phyloP scores from a whole-genome alignment of 2,329 filamentous ascomycete species.

The Diplodia mutila region DNA sequence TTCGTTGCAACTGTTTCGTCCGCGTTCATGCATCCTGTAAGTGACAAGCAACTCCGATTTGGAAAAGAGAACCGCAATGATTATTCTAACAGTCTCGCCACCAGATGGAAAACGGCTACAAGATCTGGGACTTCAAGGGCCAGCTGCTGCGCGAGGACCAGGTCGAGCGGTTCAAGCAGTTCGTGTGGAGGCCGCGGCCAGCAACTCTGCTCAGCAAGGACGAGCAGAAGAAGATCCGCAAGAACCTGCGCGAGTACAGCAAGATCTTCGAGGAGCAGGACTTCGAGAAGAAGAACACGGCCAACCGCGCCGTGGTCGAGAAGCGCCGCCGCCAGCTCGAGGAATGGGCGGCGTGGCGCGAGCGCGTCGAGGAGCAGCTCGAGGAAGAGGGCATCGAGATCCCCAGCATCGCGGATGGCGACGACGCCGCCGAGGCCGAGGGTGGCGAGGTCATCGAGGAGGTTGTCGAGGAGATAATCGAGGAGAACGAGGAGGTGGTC shows the following conservation, averaged over 20 bases:
- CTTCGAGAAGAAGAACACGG: slow-evolving; percentile 87
- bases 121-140: slow-evolving; percentile 96
- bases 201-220: slow-evolving; percentile 91
- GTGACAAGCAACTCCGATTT: slow-evolving; percentile 40
- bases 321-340: slow-evolving; percentile 77
- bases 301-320: slow-evolving; percentile 92
- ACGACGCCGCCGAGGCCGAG: slow-evolving; percentile 53
- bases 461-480: slow-evolving; percentile 86
- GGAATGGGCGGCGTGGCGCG: slow-evolving; percentile 88
- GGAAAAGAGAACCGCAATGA: background rate
- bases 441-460: slow-evolving; percentile 64
- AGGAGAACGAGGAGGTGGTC: slow-evolving; percentile 84
- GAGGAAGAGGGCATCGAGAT: slow-evolving; percentile 61
- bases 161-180: slow-evolving; percentile 97
- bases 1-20: slow-evolving; percentile 93
- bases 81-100: slow-evolving; percentile 23
- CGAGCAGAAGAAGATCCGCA: slow-evolving; percentile 96
- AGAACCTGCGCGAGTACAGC: slow-evolving; percentile 97
- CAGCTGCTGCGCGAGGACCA: slow-evolving; percentile 86
- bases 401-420: slow-evolving; percentile 52
- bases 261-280: slow-evolving; percentile 95
- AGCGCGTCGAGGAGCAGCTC: slow-evolving; percentile 71
- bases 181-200: slow-evolving; percentile 90
- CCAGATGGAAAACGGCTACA: slow-evolving; percentile 99
- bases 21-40: slow-evolving; percentile 93